Evolutionary conservation across 805 yeast species (phyloP).

Genomic region (Starmera quercuum): DNA sequence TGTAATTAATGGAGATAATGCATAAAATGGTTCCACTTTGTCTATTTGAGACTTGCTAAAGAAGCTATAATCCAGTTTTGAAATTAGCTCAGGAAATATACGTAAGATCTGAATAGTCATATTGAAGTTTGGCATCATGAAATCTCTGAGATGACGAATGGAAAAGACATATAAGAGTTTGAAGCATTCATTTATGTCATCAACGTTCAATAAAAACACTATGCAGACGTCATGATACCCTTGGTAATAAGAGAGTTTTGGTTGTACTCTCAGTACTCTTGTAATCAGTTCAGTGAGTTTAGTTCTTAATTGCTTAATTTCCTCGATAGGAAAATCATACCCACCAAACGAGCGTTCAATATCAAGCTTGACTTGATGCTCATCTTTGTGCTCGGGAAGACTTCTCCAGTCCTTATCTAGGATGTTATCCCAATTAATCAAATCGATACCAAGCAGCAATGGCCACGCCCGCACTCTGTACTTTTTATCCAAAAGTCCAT

Average conservation of each 20-base stretch:
- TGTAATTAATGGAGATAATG: slow-evolving; percentile 72
- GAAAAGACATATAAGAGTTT: slow-evolving; percentile 48
- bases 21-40: slow-evolving; percentile 52
- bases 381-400: slow-evolving; percentile 47
- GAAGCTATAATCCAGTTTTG: slow-evolving; percentile 37
- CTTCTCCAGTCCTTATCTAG: slow-evolving; percentile 1
- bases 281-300: slow-evolving; percentile 33
- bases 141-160: slow-evolving; percentile 66
- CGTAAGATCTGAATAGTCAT: slow-evolving; percentile 59
- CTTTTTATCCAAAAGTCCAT: slow-evolving; percentile 37
- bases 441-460: slow-evolving; percentile 27
- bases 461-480: slow-evolving; percentile 47
- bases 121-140: slow-evolving; percentile 65
- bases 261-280: slow-evolving; percentile 51
- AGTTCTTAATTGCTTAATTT: slow-evolving; percentile 14
- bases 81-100: slow-evolving; percentile 58
- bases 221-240: slow-evolving; percentile 84
- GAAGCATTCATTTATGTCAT: slow-evolving; percentile 25
- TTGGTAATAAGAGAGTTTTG: slow-evolving; percentile 71
- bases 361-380: slow-evolving; percentile 73
- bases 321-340: slow-evolving; percentile 22
- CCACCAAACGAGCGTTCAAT: slow-evolving; percentile 60
- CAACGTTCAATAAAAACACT: slow-evolving; percentile 55
- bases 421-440: not conserved
- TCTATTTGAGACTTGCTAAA: slow-evolving; percentile 25